Percentiles rank a stretch among this genome's conserved stretches.
phyloP scores from a whole-genome alignment of 208 protist genomes.

The Crithidia fasciculata region DNA sequence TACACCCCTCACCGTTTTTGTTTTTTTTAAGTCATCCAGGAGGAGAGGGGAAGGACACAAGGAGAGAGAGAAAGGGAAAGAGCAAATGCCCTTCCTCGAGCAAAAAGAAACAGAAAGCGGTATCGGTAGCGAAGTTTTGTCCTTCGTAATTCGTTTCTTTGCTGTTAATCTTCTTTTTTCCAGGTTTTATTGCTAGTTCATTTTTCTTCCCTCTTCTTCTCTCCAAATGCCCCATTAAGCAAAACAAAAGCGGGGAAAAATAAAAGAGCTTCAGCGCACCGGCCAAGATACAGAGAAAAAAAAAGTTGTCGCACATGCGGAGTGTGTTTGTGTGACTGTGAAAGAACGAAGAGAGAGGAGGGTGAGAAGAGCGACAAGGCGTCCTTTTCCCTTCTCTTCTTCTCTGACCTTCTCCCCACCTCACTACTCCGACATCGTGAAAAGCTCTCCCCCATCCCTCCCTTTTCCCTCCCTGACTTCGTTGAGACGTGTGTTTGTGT shows the following conservation, averaged over 20 bases:
- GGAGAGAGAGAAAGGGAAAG: not conserved
- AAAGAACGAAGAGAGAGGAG: too few relatives aligned
- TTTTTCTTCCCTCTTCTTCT: not conserved
- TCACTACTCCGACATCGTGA: too few relatives aligned
- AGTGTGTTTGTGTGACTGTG: too few relatives aligned
- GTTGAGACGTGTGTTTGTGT: too few relatives aligned
- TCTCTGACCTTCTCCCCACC: not conserved
- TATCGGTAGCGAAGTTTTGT: too few relatives aligned
- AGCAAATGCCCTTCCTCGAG: not conserved
- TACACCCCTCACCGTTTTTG: too few relatives aligned
- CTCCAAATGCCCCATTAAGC: not conserved
- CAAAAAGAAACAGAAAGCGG: not conserved
- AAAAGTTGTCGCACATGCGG: not conserved
- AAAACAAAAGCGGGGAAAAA: slow-evolving; percentile 8
- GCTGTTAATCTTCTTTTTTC: not conserved
- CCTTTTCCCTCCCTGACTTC: not conserved
- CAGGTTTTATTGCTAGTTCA: not conserved
- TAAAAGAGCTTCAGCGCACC: not conserved
- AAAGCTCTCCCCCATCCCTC: not conserved
- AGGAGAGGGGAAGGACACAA: not conserved
- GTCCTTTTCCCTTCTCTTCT: not conserved
- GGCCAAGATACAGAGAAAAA: not conserved
- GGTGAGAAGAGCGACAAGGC: too few relatives aligned
- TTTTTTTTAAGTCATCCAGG: too few relatives aligned
- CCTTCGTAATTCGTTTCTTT: not conserved